A percentile compares a stretch with the other conserved stretches of the same genome.
Conservation (phyloP, 208 protist species). For the Trypanosoma avium region DNA sequence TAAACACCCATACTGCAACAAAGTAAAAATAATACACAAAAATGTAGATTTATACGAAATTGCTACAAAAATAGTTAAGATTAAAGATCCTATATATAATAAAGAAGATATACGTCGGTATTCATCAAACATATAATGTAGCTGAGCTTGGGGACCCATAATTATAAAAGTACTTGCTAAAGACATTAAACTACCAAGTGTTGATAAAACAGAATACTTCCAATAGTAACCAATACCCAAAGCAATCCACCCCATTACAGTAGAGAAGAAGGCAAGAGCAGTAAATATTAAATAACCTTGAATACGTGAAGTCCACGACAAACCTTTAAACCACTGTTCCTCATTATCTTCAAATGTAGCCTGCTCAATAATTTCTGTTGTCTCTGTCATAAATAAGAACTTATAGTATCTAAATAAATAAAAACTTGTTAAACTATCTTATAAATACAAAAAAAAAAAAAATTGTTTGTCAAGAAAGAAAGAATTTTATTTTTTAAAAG, state of each 20-base stretch:
- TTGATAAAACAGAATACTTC: slow-evolving; percentile 83
- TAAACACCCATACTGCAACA: slow-evolving; percentile 80
- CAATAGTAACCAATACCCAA: slow-evolving; percentile 73
- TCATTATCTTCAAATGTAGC: slow-evolving; percentile 29
- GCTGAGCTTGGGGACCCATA: slow-evolving; percentile 82
- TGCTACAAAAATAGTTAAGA: slow-evolving; percentile 72
- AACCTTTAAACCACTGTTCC: slow-evolving; percentile 62
- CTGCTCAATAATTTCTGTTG: slow-evolving; percentile 4
- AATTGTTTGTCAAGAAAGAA: no score
- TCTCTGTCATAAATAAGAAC: slow-evolving; percentile 3
- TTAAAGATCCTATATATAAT: slow-evolving; percentile 71
- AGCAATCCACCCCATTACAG: slow-evolving; percentile 82
- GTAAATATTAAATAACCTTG: slow-evolving; percentile 83
- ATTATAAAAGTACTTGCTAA: slow-evolving; percentile 78
- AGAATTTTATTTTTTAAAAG: no score
- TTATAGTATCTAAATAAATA: not conserved
- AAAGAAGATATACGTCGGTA: slow-evolving; percentile 61
- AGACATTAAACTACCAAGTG: slow-evolving; percentile 78
- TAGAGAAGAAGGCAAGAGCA: slow-evolving; percentile 74
- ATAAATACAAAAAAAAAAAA: not conserved
- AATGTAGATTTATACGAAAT: slow-evolving; percentile 59
- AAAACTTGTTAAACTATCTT: not conserved
- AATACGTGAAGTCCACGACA: slow-evolving; percentile 79
- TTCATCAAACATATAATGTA: slow-evolving; percentile 91
- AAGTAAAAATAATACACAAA: slow-evolving; percentile 64